Evolutionary conservation across 345 rosid species (phyloP).

Genomic region (Eucalyptus regnans): DNA sequence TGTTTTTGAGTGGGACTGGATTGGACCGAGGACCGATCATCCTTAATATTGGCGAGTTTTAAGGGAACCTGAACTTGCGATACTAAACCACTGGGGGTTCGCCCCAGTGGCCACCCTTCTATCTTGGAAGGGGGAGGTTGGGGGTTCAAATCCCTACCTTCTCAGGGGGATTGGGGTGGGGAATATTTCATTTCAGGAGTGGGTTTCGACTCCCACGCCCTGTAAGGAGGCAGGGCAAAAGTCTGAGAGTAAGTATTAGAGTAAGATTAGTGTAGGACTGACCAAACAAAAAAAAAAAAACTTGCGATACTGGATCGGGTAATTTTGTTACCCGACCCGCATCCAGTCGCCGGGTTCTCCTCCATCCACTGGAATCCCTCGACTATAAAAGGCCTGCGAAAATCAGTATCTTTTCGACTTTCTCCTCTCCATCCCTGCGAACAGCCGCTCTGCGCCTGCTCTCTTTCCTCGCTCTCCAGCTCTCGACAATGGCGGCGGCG

Average conservation of each 20-base stretch:
- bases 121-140: no score
- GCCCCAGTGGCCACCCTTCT: no score
- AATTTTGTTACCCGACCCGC: background rate
- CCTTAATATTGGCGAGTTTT: background rate
- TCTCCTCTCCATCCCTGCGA: background rate
- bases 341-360: background rate
- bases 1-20: accelerated
- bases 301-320: background rate
- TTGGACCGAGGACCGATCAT: accelerated
- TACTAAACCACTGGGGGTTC: no score
- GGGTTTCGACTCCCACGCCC: no score
- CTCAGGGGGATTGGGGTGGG: no score
- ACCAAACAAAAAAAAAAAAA: no score
- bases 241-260: no score
- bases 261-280: no score
- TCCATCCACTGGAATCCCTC: background rate
- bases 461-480: background rate
- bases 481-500: constrained; percentile 25
- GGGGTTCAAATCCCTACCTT: no score
- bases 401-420: accelerated
- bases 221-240: no score
- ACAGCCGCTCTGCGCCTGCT: background rate
- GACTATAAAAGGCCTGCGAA: background rate
- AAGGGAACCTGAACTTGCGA: background rate
- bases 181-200: no score